Evolutionary conservation across 495 filamentous ascomycete species (phyloP).

Genomic region (Parathielavia hyrcaniae): DNA sequence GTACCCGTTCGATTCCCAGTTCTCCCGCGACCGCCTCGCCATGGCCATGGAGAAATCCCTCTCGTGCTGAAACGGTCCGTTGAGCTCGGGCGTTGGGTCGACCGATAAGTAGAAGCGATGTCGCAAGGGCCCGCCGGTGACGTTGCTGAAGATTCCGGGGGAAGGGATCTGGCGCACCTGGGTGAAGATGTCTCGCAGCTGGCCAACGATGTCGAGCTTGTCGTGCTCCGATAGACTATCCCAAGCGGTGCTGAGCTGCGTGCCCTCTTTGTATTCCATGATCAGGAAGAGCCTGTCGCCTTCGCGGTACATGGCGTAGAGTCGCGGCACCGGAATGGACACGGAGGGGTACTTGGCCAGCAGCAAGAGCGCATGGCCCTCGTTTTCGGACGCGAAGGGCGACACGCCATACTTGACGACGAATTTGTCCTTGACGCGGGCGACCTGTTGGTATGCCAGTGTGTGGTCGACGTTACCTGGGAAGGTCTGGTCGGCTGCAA

Average conservation of each 20-base stretch:
- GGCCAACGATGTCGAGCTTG: not conserved
- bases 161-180: not conserved
- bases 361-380: slow-evolving; percentile 1
- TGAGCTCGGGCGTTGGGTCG: not conserved
- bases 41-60: slow-evolving; percentile 1
- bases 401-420: not conserved
- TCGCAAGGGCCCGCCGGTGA: not conserved
- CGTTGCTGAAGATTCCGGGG: not conserved
- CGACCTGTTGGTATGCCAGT: not conserved
- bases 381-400: not conserved
- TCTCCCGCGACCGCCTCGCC: not conserved
- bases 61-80: not conserved
- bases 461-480: not conserved
- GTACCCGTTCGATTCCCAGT: not conserved
- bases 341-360: not conserved
- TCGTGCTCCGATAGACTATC: not conserved
- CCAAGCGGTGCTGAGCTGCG: not conserved
- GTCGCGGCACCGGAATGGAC: not conserved
- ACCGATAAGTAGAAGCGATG: not conserved
- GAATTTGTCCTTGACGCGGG: not conserved
- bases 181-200: not conserved
- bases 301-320: slow-evolving; percentile 4
- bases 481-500: not conserved
- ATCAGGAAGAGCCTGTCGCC: slow-evolving; percentile 3
- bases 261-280: slow-evolving; percentile 5